phyloP scores from a whole-genome alignment of 2,329 filamentous ascomycete genomes.

The Piedraia hortae region DNA sequence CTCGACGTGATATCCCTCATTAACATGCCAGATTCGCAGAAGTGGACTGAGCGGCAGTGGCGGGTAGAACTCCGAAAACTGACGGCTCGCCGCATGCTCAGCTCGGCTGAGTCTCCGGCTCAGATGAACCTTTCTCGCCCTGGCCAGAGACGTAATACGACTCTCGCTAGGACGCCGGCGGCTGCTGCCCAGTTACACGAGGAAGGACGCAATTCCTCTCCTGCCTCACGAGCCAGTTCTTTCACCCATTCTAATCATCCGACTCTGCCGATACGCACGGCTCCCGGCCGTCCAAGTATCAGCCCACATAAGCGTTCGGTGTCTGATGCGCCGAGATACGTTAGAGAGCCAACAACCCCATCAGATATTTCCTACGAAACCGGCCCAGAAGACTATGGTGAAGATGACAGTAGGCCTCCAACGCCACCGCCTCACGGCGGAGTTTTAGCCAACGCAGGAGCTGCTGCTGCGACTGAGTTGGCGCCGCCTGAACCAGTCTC shows the following conservation, averaged over 20 bases:
- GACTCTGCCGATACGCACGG: conserved; percentile 18
- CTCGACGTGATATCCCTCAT: conserved; percentile 63
- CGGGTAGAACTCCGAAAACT: conserved; percentile 67
- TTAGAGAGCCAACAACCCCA: conserved; percentile 12
- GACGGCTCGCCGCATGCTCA: conserved; percentile 50
- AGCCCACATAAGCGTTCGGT: conserved; percentile 20
- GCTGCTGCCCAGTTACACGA: conserved; percentile 14
- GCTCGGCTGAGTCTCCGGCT: conserved; percentile 7
- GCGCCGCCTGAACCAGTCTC: conserved; percentile 45
- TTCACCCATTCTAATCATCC: too few relatives aligned
- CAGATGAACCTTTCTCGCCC: conserved; percentile 5
- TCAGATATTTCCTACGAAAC: conserved; percentile 16
- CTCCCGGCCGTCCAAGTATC: conserved; percentile 6
- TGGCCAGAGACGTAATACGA: conserved; percentile 18
- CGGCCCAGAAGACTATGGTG: conserved; percentile 9
- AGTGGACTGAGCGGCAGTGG: conserved; percentile 76
- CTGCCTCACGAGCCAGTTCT: conserved; percentile 18
- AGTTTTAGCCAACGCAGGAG: conserved; percentile 16
- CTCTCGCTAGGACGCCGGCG: conserved; percentile 12
- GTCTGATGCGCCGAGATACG: conserved; percentile 20
- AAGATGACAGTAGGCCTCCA: conserved; percentile 14
- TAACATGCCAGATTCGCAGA: conserved; percentile 43
- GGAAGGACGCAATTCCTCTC: conserved; percentile 17
- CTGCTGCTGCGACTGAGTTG: conserved; percentile 6
- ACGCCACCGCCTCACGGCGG: conserved; percentile 16